These are phyloP conservation scores for Conoideocrella luteorostrata DNA, from an alignment of 2,329 filamentous ascomycete genomes.

Conservation along the genomic window DNA sequence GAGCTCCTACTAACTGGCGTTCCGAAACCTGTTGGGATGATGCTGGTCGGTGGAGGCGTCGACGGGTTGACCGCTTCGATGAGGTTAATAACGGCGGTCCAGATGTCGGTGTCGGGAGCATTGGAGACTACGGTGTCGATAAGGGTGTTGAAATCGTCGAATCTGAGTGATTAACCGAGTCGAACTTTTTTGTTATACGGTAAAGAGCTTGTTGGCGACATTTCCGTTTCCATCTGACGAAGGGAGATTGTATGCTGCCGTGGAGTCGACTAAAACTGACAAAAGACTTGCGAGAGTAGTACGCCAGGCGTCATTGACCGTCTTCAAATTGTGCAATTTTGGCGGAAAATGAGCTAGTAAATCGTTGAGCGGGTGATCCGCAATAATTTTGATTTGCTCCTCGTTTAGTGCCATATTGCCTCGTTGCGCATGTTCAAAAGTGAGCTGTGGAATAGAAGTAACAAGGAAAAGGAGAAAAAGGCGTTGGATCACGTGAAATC, in stretches of 20 bases:
- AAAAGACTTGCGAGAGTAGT: neutral
- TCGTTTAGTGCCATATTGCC: slow-evolving; percentile 4
- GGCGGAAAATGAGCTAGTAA: neutral
- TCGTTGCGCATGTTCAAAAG: too few relatives aligned
- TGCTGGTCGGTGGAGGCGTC: neutral
- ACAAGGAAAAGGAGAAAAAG: too few relatives aligned
- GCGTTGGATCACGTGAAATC: too few relatives aligned
- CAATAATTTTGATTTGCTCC: slow-evolving; percentile 1
- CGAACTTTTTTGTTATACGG: neutral
- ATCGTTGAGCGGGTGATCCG: neutral
- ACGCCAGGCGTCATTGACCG: neutral
- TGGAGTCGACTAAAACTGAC: neutral
- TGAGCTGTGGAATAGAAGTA: too few relatives aligned
- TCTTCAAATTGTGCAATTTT: neutral
- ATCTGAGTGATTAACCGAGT: neutral
- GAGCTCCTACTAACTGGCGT: neutral
- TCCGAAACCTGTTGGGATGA: neutral
- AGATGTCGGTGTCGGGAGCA: slow-evolving; percentile 6
- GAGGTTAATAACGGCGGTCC: slow-evolving; percentile 4
- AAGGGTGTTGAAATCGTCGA: slow-evolving; percentile 1
- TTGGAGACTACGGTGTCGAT: slow-evolving; percentile 1
- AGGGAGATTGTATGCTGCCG: slow-evolving; percentile 2
- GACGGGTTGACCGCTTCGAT: slow-evolving; percentile 1
- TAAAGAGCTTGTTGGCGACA: slow-evolving; percentile 5
- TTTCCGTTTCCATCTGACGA: neutral